Percentiles rank a stretch among this genome's conserved stretches.
Conservation (phyloP, 768 basidiomycete genomes). For the Suillus subalutaceus region DNA sequence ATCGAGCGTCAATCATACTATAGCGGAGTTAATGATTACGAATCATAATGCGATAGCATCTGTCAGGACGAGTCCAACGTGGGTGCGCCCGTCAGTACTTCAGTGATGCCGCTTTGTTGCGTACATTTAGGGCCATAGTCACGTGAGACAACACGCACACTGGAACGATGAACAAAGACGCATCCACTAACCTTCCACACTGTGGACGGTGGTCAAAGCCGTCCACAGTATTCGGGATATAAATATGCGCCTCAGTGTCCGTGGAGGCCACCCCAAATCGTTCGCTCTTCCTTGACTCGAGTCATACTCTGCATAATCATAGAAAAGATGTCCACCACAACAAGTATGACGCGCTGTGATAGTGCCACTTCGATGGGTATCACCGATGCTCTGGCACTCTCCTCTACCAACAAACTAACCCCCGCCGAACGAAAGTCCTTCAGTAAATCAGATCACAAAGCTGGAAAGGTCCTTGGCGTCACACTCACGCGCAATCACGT, state of each 20-base stretch:
- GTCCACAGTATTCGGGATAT: not conserved
- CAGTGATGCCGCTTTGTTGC: too few species aligned
- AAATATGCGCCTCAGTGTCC: not conserved
- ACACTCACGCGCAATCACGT: conserved; percentile 19
- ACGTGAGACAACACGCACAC: too few species aligned
- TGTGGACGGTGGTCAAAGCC: not conserved
- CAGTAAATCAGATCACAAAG: conserved; percentile 17
- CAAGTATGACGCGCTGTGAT: not conserved
- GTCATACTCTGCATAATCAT: not conserved
- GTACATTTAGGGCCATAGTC: too few species aligned
- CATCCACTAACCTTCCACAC: not conserved
- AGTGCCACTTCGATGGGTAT: not conserved
- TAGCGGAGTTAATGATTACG: too few species aligned
- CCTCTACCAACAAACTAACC: conserved; percentile 14
- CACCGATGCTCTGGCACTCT: not conserved
- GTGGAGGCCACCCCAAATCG: not conserved
- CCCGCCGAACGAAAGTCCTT: conserved; percentile 13
- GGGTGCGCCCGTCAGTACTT: too few species aligned
- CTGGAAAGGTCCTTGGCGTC: conserved; percentile 18
- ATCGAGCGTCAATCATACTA: too few species aligned
- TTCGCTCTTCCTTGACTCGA: not conserved
- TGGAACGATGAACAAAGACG: not conserved
- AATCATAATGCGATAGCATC: too few species aligned
- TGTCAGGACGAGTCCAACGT: too few species aligned
- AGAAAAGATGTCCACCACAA: not conserved